Evolutionary conservation across 2,329 filamentous ascomycete genomes (phyloP), one percentile per base, ranked within the genome.

Genomic region (Clarireedia monteithiana): DNA sequence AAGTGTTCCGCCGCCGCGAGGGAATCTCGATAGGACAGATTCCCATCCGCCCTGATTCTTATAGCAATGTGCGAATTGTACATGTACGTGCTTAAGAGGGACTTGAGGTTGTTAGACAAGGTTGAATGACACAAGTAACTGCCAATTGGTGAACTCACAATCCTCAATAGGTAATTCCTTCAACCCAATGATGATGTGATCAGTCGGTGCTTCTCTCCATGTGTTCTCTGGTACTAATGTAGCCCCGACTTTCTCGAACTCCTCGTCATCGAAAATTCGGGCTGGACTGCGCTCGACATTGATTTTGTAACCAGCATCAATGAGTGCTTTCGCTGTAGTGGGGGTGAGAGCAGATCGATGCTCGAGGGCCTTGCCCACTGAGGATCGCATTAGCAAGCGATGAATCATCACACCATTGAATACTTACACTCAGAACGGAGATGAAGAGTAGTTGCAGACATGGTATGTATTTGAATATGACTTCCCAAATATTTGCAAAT

Each of bases 11-110:
- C 84, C 83, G 57, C 89, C 90, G 24, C 83, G 80, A 27, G 87
- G 80, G 71, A 91, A 96, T 55, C 91, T 81, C 56, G 83, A 78
- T n/a, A 96, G 82, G 5, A 90, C 88, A 44, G 81, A 79, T 57
- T 89, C 82, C 89, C 89, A 96, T 27, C 86, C 86, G 27, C 74
- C 82, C 73, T 94, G 89, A 63, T 81, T 74, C 78, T 91, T 90
- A 75, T 85, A 89, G 73, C 83, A 86, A 69, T 90, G 85, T 39
- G 81, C 81, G 67, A 91, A 90, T 64, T 85, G 81, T 62, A 88
- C 78, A 67, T 87, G 83, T 23, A 82, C 82, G 69, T 92, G 87
- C 74, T 86, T 82, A 53, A 91, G 79, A 44, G 86, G 84, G 67
- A 83, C 74, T 69, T 26, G 30, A n/a, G 38, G 17, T 34, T 48